These are phyloP conservation scores for Mortierella antarctica DNA, from an alignment of 192 early-diverging fungal species.

Conservation along the genomic window DNA sequence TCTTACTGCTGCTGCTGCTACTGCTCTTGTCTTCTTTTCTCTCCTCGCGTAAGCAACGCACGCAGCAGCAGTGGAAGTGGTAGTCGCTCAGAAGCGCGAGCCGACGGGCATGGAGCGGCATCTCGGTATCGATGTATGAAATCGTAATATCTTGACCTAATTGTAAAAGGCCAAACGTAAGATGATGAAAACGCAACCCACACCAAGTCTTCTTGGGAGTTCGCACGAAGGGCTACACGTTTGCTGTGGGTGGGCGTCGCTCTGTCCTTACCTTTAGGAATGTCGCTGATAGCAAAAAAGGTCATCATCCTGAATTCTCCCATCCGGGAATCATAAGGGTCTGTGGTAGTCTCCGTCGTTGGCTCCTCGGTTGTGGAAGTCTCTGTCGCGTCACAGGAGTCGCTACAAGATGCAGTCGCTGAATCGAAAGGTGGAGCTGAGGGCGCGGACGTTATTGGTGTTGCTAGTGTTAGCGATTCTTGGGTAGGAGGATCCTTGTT, in stretches of 20 bases:
- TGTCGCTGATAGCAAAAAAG: constrained; percentile 37
- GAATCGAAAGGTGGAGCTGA: constrained; percentile 37
- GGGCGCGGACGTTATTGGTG: constrained; percentile 2
- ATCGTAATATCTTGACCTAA: constrained; percentile 68
- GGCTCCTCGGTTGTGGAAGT: background rate
- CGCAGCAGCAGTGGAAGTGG: constrained; percentile 71
- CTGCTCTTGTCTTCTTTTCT: constrained; percentile 3
- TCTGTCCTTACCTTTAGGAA: constrained; percentile 27
- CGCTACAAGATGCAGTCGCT: background rate
- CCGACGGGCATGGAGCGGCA: constrained; percentile 68
- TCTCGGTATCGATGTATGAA: constrained; percentile 73
- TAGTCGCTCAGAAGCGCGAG: constrained; percentile 65
- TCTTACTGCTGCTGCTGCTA: background rate
- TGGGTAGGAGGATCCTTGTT: background rate
- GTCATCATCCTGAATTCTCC: constrained; percentile 51
- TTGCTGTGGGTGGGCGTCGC: background rate
- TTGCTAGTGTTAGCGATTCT: background rate
- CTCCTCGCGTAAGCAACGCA: constrained; percentile 62
- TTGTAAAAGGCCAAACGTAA: background rate
- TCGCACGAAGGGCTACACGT: background rate
- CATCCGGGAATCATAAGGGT: constrained; percentile 4
- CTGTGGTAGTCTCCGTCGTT: background rate
- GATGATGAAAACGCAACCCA: background rate
- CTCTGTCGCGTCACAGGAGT: background rate
- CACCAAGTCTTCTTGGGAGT: background rate